phyloP scores from a whole-genome alignment of 441 rosid species.

The Raphanus hybrid region DNA sequence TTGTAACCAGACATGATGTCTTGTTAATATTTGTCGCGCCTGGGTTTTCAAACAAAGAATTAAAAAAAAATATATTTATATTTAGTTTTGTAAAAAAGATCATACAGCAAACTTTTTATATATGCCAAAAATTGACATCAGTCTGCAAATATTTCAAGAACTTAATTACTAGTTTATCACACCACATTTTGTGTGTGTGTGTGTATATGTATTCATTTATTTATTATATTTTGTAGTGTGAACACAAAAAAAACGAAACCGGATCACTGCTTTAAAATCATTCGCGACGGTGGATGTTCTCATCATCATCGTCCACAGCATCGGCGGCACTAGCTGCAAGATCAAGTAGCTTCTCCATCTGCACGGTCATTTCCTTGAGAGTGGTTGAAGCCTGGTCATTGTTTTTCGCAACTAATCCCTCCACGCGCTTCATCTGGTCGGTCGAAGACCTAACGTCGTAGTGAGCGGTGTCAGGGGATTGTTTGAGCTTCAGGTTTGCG shows the following conservation, averaged over 20 bases:
- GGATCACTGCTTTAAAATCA: not conserved
- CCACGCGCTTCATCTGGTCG: slow-evolving; percentile 16
- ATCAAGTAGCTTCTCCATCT: slow-evolving; percentile 29
- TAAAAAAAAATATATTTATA: not conserved
- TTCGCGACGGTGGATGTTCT: slow-evolving; percentile 32
- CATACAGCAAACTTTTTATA: slow-evolving; percentile 1
- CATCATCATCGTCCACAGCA: slow-evolving; percentile 35
- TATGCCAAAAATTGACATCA: slow-evolving; percentile 1
- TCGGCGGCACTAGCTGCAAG: slow-evolving; percentile 34
- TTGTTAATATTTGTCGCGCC: not conserved
- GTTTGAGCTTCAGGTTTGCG: slow-evolving; percentile 2
- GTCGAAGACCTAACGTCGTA: slow-evolving; percentile 14
- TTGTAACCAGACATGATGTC: not conserved
- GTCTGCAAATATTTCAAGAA: slow-evolving; percentile 12
- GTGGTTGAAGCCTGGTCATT: slow-evolving; percentile 12
- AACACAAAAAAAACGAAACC: slow-evolving; percentile 1
- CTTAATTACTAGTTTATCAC: slow-evolving; percentile 19
- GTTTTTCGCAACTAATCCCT: slow-evolving; percentile 15
- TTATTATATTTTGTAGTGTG: not conserved
- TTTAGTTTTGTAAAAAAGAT: not conserved
- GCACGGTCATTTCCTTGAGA: slow-evolving; percentile 20
- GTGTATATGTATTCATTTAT: not conserved
- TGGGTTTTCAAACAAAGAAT: not conserved
- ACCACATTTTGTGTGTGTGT: slow-evolving; percentile 22
- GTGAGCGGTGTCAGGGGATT: slow-evolving; percentile 29